Evolutionary conservation across 2,329 filamentous ascomycete genomes (phyloP).

Genomic region (Paecilomyces sp.): DNA sequence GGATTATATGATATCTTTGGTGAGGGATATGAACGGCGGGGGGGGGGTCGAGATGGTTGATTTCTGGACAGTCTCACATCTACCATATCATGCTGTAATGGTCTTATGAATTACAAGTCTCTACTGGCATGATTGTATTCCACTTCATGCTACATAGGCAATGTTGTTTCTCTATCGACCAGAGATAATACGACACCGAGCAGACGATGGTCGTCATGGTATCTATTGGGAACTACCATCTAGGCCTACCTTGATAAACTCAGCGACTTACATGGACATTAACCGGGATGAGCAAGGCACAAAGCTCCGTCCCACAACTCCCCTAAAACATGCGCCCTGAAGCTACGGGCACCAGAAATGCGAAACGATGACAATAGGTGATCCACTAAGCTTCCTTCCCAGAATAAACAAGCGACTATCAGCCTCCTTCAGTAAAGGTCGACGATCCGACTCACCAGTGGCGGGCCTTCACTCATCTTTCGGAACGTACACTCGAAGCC

Average conservation of each 20-base stretch:
- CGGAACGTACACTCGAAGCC: neutral
- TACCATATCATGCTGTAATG: too few species aligned
- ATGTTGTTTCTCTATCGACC: too few species aligned
- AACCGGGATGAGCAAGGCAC: neutral
- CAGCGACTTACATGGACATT: neutral
- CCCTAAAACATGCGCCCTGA: neutral
- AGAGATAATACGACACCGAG: too few species aligned
- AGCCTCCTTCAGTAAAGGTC: slow-evolving; percentile 13
- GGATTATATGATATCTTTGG: neutral
- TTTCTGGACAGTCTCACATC: too few species aligned
- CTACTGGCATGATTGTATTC: too few species aligned
- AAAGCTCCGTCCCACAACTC: neutral
- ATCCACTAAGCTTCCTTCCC: neutral
- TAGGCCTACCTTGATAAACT: neutral
- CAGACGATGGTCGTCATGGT: neutral
- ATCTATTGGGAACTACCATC: neutral
- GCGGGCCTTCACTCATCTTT: slow-evolving; percentile 1
- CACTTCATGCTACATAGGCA: too few species aligned
- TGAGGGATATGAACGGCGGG: too few species aligned
- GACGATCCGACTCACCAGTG: slow-evolving; percentile 20
- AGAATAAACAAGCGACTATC: slow-evolving; percentile 3
- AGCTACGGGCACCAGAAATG: neutral
- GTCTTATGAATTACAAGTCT: too few species aligned
- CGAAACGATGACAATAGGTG: neutral
- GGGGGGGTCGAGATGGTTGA: too few species aligned